phyloP scores from a whole-genome alignment of 202 grass and related monocot species.

The Digitaria exilis region DNA sequence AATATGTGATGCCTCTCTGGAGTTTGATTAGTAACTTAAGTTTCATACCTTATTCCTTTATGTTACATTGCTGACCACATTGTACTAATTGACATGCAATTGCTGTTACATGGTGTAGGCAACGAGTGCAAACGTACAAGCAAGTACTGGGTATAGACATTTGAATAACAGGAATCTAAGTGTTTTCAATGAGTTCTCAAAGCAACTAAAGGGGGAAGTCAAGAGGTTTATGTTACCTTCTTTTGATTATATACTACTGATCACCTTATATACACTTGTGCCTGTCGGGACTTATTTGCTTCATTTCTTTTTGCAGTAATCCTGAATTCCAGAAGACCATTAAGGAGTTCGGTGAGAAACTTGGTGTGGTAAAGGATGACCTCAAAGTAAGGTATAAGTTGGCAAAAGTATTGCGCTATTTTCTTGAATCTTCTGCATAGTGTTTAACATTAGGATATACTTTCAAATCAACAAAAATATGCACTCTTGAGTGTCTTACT shows the following conservation, averaged over 20 bases:
- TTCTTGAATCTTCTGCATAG: constrained; percentile 17
- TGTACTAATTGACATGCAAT: constrained; percentile 37
- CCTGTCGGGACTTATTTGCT: background rate
- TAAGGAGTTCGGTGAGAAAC: constrained; percentile 81
- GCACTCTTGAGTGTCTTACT: no score
- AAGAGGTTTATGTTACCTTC: constrained; percentile 61
- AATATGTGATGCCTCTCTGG: background rate
- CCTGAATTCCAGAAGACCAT: constrained; percentile 86
- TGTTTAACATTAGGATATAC: background rate
- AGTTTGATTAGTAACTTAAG: constrained; percentile 2
- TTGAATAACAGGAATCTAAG: constrained; percentile 72
- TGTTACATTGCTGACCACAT: background rate
- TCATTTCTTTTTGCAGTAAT: constrained; percentile 60
- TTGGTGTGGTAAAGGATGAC: constrained; percentile 89
- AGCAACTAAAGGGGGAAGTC: constrained; percentile 92
- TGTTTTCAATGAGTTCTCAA: constrained; percentile 96
- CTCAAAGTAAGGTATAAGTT: constrained; percentile 83
- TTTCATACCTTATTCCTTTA: background rate
- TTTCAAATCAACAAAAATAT: no score
- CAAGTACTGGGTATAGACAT: constrained; percentile 41
- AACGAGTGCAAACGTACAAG: constrained; percentile 39
- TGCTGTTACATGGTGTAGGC: constrained; percentile 45
- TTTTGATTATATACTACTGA: background rate
- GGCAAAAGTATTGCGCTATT: background rate
- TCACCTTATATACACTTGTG: background rate